Percentiles rank a stretch among this genome's conserved stretches.
Evolutionary conservation across 1,284 basidiomycete species (phyloP).

Genomic region (Trametes versicolor): DNA sequence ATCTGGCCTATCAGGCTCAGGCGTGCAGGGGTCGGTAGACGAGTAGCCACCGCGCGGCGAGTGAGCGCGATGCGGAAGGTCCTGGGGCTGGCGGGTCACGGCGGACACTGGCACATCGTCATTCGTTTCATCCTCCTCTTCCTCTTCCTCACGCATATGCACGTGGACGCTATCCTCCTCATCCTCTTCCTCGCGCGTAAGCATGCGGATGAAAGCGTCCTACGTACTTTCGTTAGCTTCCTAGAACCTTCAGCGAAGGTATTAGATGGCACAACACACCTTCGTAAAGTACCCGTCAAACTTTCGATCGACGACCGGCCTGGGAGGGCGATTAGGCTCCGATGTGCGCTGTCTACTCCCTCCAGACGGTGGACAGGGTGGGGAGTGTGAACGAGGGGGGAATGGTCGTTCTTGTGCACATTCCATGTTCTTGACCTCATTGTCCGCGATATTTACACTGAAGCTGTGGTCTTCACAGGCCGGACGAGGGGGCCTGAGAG

Average conservation of each 20-base stretch:
- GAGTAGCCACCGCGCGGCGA: not conserved
- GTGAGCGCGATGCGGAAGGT: not conserved
- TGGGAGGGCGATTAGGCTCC: conserved; percentile 1
- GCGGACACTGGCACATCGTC: not conserved
- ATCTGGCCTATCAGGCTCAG: not conserved
- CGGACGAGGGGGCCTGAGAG: conserved; percentile 7
- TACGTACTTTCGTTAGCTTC: not conserved
- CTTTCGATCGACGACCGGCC: conserved; percentile 5
- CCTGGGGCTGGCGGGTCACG: not conserved
- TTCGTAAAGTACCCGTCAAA: no score
- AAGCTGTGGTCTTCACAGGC: not conserved
- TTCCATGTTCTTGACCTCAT: not conserved
- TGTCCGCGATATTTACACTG: not conserved
- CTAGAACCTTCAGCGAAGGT: not conserved
- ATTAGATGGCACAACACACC: not conserved
- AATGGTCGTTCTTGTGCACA: not conserved
- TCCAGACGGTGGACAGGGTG: conserved; percentile 2
- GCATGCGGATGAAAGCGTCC: not conserved
- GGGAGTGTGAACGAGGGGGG: conserved; percentile 18
- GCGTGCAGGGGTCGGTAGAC: not conserved
- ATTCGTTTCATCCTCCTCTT: not conserved
- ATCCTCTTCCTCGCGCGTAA: not conserved
- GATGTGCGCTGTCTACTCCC: conserved; percentile 16
- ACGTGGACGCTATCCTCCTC: no score
- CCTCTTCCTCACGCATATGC: not conserved